Evolutionary conservation across 495 filamentous ascomycete genomes (phyloP).

Genomic region (Aspergillus heteromorphus): DNA sequence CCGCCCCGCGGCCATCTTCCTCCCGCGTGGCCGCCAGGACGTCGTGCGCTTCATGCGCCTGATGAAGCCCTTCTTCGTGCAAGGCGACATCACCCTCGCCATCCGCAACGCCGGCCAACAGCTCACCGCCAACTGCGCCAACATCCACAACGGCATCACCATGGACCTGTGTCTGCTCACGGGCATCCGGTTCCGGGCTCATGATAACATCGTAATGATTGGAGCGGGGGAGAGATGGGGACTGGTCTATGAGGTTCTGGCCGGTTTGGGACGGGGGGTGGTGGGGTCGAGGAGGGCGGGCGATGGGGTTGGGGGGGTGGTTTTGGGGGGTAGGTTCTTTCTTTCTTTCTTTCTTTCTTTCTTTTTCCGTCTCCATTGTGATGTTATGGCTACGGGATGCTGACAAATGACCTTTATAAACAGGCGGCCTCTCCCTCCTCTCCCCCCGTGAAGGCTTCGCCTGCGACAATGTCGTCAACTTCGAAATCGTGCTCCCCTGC

Average conservation of each 20-base stretch:
- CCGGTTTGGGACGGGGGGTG: not conserved
- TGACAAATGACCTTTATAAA: not conserved
- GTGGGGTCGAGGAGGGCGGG: not conserved
- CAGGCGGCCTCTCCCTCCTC: not conserved
- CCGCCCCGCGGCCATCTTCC: not conserved
- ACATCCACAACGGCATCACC: not conserved
- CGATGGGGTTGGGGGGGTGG: not conserved
- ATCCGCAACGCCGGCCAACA: not conserved
- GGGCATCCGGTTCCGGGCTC: no score
- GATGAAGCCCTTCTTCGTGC: not conserved
- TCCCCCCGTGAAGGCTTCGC: constrained; percentile 4
- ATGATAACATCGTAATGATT: not conserved
- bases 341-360: not conserved
- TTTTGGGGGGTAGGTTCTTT: not conserved
- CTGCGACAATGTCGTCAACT: constrained; percentile 8
- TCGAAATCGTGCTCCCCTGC: constrained; percentile 30
- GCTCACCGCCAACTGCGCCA: not conserved
- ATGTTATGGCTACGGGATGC: not conserved
- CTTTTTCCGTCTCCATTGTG: not conserved
- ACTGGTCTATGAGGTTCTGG: not conserved
- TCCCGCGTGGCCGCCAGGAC: not conserved
- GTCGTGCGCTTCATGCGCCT: not conserved
- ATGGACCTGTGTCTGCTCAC: no score
- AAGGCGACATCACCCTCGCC: not conserved
- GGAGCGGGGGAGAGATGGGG: not conserved